A percentile compares a stretch with the other conserved stretches of the same genome.
These are phyloP conservation scores for Colletotrichum spaethianum DNA, from an alignment of 2,329 filamentous ascomycete species.

Conservation along the genomic window DNA sequence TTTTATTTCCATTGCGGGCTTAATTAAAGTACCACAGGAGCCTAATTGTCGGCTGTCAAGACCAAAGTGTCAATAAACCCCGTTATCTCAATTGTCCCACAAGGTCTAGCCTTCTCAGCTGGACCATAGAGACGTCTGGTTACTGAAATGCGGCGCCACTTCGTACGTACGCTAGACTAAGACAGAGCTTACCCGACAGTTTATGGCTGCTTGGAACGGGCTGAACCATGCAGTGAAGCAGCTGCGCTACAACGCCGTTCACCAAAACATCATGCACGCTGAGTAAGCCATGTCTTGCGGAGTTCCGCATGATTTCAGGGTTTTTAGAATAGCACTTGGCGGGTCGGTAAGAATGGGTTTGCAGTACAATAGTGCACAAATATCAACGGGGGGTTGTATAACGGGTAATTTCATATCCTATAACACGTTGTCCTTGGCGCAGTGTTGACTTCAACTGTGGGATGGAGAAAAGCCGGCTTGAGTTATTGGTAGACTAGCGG, in stretches of 20 bases:
- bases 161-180: not conserved
- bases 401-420: not conserved
- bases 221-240: not conserved
- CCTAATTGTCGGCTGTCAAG: too few relatives aligned
- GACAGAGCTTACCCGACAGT: not conserved
- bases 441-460: too few relatives aligned
- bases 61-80: not conserved
- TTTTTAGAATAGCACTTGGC: not conserved
- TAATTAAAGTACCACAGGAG: not conserved
- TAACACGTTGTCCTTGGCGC: too few relatives aligned
- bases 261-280: not conserved
- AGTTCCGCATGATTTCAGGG: slow-evolving; percentile 13
- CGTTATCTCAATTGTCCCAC: not conserved
- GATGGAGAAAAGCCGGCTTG: not conserved
- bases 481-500: too few relatives aligned
- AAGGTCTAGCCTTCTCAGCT: not conserved
- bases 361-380: too few relatives aligned
- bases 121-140: not conserved
- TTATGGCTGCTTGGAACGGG: not conserved
- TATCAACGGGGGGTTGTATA: too few relatives aligned
- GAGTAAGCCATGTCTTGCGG: slow-evolving; percentile 27
- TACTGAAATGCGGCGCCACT: not conserved
- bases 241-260: not conserved
- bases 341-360: not conserved
- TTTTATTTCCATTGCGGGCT: not conserved